These are phyloP conservation scores for Linum lewisii DNA, from an alignment of 345 rosid species.

Conservation along the genomic window DNA sequence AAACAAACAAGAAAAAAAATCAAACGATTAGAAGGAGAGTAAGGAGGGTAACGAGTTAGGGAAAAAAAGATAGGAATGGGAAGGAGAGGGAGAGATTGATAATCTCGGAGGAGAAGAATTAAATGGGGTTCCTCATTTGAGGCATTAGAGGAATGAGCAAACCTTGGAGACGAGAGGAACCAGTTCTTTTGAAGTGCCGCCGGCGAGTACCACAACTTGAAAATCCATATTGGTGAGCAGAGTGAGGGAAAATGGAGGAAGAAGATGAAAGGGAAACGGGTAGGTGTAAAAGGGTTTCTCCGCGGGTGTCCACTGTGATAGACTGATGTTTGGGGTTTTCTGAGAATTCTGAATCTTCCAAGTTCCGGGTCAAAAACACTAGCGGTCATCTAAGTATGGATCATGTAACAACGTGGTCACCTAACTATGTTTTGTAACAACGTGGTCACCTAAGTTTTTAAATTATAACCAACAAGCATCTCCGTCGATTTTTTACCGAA, in stretches of 20 bases:
- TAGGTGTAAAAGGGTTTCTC: background rate
- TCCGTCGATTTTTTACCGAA: too few species aligned
- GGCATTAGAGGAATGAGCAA: background rate
- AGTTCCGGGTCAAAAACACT: too few species aligned
- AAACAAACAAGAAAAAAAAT: background rate
- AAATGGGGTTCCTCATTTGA: too few species aligned
- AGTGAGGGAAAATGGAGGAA: background rate
- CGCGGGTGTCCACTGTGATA: background rate
- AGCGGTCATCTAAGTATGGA: too few species aligned
- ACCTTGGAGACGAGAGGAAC: constrained; percentile 82
- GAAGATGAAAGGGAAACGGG: background rate
- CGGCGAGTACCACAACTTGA: constrained; percentile 85
- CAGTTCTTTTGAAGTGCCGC: constrained; percentile 68
- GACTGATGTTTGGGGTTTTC: background rate
- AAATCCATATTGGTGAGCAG: constrained; percentile 49
- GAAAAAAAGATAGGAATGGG: background rate
- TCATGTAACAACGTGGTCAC: too few species aligned
- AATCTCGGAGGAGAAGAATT: background rate
- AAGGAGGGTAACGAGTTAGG: background rate
- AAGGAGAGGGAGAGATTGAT: background rate
- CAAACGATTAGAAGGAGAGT: background rate
- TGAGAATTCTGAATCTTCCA: background rate
- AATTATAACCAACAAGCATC: too few species aligned
- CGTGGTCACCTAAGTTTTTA: too few species aligned
- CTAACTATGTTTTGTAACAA: too few species aligned